Evolutionary conservation across 495 filamentous ascomycete species (phyloP), one percentile per base, ranked within the genome.

Genomic region (Daldinia caldariorum): DNA sequence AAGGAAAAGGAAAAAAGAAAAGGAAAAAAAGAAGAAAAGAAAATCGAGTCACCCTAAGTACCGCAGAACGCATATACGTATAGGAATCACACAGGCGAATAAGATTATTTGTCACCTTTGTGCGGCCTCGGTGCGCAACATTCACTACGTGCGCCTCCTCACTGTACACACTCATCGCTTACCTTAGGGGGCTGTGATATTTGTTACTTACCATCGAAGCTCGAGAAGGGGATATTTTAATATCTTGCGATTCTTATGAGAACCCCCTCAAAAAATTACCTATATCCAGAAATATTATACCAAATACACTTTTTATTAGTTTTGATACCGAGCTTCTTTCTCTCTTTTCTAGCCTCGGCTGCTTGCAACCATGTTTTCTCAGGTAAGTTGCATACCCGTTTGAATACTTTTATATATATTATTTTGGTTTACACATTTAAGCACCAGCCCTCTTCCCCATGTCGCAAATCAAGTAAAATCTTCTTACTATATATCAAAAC

Each of bases 321-420:
- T 65, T 65, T 64, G 53, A 72, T 63, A 58, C 66, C 67, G 58
- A 49, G 58, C 6, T 51, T 58, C 9, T 35, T 7, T 35, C 47
- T 49, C 55, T 57, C 26, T 26, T 26, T 20, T 56, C 32, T 41
- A 45, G 37, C 38, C 39, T 51, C 37, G 38, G 20, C 5, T 35
- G 16, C 9, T 32, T 55, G 47, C 55, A 56, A 66, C 58, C 58
- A 82, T 83, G 80, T 82, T 83, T 66, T 80, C 79, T 6, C 80
- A 79, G 74, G 81, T 80, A 75, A 72, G 69, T 68, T 47, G 45
- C 32, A 22, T 55, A 38, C 49, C 35, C 53, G 29, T 66, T 53
- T 32, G 12, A 53, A 53, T 7, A 26, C 49, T 16, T 26, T 26
- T 26, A 26, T 14, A 53, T 32, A 18, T 43, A 38, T 37, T 37